Evolutionary conservation across 73 alveolate genomes (phyloP).

Genomic region (Urostyla sp.): DNA sequence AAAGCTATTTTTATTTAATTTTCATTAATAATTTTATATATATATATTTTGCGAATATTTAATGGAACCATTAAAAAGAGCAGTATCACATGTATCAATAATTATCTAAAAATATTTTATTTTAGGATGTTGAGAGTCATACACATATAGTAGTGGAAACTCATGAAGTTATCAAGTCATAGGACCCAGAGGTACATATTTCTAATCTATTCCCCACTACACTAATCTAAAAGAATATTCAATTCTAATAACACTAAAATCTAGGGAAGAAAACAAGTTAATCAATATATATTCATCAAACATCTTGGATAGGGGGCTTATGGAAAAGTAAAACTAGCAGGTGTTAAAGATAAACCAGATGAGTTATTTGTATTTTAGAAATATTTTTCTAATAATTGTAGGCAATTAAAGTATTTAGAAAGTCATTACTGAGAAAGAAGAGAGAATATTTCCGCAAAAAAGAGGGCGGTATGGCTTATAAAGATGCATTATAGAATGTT

Average conservation of each 20-base stretch:
- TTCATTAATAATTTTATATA: too few relatives aligned
- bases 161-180: slow-evolving; percentile 13
- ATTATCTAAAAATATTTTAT: too few relatives aligned
- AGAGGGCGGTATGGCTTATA: slow-evolving; percentile 85
- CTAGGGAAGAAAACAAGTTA: slow-evolving; percentile 63
- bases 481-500: slow-evolving; percentile 87
- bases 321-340: slow-evolving; percentile 87
- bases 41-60: too few relatives aligned
- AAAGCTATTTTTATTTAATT: too few relatives aligned
- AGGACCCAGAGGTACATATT: slow-evolving; percentile 34
- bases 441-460: slow-evolving; percentile 78
- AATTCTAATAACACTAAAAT: not conserved
- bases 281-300: slow-evolving; percentile 59
- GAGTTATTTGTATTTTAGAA: slow-evolving; percentile 36
- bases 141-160: slow-evolving; percentile 40
- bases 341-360: slow-evolving; percentile 33
- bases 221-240: not conserved
- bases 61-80: too few relatives aligned
- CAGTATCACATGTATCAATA: too few relatives aligned
- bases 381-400: not conserved
- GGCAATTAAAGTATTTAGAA: slow-evolving; percentile 86
- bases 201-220: not conserved
- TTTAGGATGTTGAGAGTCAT: too few relatives aligned
- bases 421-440: slow-evolving; percentile 75
- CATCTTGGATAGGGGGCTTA: slow-evolving; percentile 83